A percentile compares a stretch with the other conserved stretches of the same genome.
These are phyloP conservation scores for Sugiyamaella marilandica DNA, from an alignment of 805 yeast species.

Conservation along the genomic window DNA sequence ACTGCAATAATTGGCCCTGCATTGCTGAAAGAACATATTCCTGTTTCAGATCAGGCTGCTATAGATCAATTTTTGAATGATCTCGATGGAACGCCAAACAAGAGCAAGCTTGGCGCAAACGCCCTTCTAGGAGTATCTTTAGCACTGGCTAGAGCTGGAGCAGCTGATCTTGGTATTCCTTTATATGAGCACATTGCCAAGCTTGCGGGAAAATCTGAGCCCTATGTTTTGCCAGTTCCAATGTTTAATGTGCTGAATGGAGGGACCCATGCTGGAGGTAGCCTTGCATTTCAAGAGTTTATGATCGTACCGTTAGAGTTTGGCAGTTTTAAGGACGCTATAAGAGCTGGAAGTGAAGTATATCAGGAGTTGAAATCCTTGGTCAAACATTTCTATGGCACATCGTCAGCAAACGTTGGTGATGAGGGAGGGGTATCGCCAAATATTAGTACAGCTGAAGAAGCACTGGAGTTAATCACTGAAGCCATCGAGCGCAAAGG, in stretches of 20 bases:
- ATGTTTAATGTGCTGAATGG: constrained; percentile 98
- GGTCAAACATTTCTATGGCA: constrained; percentile 93
- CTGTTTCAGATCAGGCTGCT: constrained; percentile 79
- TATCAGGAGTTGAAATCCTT: constrained; percentile 92
- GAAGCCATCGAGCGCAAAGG: constrained; percentile 91
- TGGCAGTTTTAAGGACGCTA: constrained; percentile 84
- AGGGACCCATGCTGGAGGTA: constrained; percentile 99
- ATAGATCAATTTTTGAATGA: constrained; percentile 78
- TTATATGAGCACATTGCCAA: constrained; percentile 87
- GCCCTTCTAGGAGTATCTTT: constrained; percentile 97
- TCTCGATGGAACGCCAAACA: constrained; percentile 96
- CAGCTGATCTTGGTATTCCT: constrained; percentile 90
- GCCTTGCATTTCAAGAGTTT: constrained; percentile 98
- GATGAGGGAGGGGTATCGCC: constrained; percentile 99
- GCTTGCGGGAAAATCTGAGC: constrained; percentile 67
- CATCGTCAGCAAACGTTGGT: constrained; percentile 99
- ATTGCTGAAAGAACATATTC: constrained; percentile 69
- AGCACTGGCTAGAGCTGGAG: constrained; percentile 97
- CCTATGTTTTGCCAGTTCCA: constrained; percentile 96
- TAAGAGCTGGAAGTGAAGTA: constrained; percentile 95
- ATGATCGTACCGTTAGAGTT: constrained; percentile 97
- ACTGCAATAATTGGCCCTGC: constrained; percentile 95
- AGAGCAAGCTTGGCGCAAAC: constrained; percentile 95
- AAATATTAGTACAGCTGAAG: constrained; percentile 88
- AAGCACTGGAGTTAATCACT: constrained; percentile 91